Evolutionary conservation across 805 yeast genomes (phyloP), one percentile per base, ranked within the genome.

Genomic region (Barnettozyma sucrosica): DNA sequence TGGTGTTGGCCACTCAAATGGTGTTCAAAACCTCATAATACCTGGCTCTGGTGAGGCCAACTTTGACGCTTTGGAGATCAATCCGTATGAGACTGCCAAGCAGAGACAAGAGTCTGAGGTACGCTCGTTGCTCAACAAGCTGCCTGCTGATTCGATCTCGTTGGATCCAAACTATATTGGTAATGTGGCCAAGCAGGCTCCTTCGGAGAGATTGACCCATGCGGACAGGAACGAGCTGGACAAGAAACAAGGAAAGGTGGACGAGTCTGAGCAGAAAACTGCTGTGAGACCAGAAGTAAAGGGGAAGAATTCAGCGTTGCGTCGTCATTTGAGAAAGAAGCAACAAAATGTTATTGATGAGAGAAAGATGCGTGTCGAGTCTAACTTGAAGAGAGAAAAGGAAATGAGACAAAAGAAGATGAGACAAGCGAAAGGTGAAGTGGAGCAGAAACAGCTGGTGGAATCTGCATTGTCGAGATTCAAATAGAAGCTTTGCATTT

Each of bases 31-130:
- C n/a, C 56, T 93, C 51, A 84, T 93, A 55, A 76, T 93, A 49
- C 99, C 99, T 36, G 99, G 99, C 23, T 74, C 97, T 37, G 99
- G 99, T 72, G 99, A 93, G 70, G 97, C 99, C 52, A 93, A 93
- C 68, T 89, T 79, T 65, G 99, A 93, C 71, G 89, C 98, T 3
- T 67, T 89, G 64, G 99, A 93, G 68, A 67, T 81, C 59, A 93
- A 93, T 66, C 99, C 99, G 53, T 93, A 75, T 68, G 96, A 89
- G 66, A 79, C 96, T 9, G 80, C 86, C 46, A 84, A 87, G 64
- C 97, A 90, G 70, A 83, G 98, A 73, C 96, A 92, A 67, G 92
- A 92, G 69, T 75, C 79, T 41, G 99, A 93, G 72, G 96, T 93
- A 33, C 80, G 92, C 62, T 68, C 84, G 2, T 74, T 93, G 64